Percentiles rank a stretch among this genome's conserved stretches.
phyloP scores from a whole-genome alignment of 1,139 yeast genomes.

The Chernovozyma sophiae-reginae region DNA sequence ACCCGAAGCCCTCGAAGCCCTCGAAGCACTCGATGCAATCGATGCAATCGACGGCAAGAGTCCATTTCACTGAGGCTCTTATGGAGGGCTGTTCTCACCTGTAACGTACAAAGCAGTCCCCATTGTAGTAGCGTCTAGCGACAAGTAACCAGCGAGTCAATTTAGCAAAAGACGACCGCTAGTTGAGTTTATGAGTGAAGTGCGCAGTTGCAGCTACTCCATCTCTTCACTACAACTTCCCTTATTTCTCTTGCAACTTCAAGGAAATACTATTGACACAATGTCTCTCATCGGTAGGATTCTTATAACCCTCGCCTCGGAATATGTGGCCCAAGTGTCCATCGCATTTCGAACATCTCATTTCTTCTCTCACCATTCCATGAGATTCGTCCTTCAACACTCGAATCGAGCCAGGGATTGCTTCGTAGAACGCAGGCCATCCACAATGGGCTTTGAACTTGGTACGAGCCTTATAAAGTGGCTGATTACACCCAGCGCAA shows the following conservation, averaged over 20 bases:
- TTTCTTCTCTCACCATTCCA: slow-evolving; percentile 85
- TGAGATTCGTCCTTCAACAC: slow-evolving; percentile 54
- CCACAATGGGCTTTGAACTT: slow-evolving; percentile 93
- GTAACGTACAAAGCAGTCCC: too few relatives aligned
- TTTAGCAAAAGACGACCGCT: too few relatives aligned
- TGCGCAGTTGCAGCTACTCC: too few relatives aligned
- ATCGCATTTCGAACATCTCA: slow-evolving; percentile 83
- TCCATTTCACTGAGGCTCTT: too few relatives aligned
- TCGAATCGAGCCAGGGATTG: slow-evolving; percentile 73
- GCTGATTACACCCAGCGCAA: slow-evolving; percentile 83
- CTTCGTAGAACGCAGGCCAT: slow-evolving; percentile 96
- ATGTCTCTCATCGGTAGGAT: slow-evolving; percentile 90
- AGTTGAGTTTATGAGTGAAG: too few relatives aligned
- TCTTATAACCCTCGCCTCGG: slow-evolving; percentile 87
- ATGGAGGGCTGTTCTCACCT: too few relatives aligned
- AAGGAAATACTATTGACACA: slow-evolving; percentile 87
- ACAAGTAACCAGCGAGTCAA: too few relatives aligned
- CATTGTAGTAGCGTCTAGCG: too few relatives aligned
- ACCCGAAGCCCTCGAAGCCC: too few relatives aligned
- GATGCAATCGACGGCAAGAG: too few relatives aligned
- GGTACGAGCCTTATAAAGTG: slow-evolving; percentile 72
- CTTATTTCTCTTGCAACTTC: slow-evolving; percentile 42
- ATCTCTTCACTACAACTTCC: not conserved
- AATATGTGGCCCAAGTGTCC: slow-evolving; percentile 96
- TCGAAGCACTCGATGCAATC: too few relatives aligned